A percentile compares a stretch with the other conserved stretches of the same genome.
phyloP scores from a whole-genome alignment of 805 yeast species.

The Myxozyma neotropica region DNA sequence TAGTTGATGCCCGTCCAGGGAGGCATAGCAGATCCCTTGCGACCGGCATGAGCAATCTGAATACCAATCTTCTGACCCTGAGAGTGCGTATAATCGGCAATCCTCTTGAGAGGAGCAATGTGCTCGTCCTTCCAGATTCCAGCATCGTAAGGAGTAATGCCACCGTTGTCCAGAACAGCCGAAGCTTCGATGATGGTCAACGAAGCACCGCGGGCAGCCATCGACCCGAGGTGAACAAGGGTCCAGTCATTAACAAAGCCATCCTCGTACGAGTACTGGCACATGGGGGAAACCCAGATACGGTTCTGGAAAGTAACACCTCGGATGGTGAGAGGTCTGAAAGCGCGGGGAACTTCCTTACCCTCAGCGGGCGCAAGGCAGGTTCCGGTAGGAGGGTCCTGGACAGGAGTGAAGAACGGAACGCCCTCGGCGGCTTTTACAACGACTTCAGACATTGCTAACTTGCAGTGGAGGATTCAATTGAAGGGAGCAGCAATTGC shows the following conservation, averaged over 20 bases:
- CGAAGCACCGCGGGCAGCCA: constrained; percentile 55
- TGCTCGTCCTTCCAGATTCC: constrained; percentile 58
- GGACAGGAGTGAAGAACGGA: constrained; percentile 42
- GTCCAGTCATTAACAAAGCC: constrained; percentile 53
- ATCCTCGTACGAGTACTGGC: constrained; percentile 52
- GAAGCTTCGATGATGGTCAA: constrained; percentile 52
- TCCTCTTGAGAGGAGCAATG: constrained; percentile 47
- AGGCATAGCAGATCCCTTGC: constrained; percentile 49
- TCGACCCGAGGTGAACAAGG: constrained; percentile 52
- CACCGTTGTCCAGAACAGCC: constrained; percentile 48
- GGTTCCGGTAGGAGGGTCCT: constrained; percentile 45
- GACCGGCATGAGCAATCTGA: constrained; percentile 60
- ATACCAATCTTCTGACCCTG: constrained; percentile 52
- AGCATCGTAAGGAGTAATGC: constrained; percentile 50
- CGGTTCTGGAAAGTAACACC: constrained; percentile 52
- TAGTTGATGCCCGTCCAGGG: constrained; percentile 34
- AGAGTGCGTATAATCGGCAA: constrained; percentile 49
- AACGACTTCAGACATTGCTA: constrained; percentile 6
- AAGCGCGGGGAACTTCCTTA: constrained; percentile 45
- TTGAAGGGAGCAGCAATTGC: not conserved
- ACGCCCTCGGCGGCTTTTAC: constrained; percentile 17
- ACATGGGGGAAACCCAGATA: constrained; percentile 47
- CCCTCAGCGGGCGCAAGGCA: constrained; percentile 34
- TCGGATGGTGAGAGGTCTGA: constrained; percentile 50
- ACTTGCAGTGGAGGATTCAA: too few relatives aligned